These are phyloP conservation scores for Phyllosticta citrichinensis DNA, from an alignment of 2,329 filamentous ascomycete species.

Conservation along the genomic window DNA sequence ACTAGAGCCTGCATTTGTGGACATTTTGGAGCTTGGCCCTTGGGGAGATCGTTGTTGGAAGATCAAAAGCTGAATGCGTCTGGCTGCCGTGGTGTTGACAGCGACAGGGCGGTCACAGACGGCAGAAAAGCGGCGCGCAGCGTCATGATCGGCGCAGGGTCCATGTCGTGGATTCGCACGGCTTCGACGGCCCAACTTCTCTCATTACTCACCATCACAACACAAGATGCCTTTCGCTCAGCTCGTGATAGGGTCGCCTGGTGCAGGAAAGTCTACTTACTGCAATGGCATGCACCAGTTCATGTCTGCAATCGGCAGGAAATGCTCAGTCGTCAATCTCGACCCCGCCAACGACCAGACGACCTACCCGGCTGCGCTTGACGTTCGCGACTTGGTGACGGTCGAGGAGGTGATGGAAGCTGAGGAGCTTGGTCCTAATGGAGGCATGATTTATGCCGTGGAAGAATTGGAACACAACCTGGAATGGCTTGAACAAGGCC, in stretches of 20 bases:
- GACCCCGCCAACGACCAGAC: constrained; percentile 95
- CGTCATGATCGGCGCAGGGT: constrained; percentile 9
- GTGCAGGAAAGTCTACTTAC: constrained; percentile 93
- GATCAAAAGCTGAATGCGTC: neutral
- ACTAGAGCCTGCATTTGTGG: constrained; percentile 7
- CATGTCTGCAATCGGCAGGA: constrained; percentile 86
- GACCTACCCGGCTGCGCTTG: constrained; percentile 77
- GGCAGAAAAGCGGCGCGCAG: neutral
- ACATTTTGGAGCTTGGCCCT: constrained; percentile 7
- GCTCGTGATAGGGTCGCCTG: constrained; percentile 86
- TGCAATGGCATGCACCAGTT: constrained; percentile 99
- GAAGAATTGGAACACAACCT: constrained; percentile 92
- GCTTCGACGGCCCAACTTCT: constrained; percentile 1
- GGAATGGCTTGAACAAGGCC: constrained; percentile 76
- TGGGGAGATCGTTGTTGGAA: neutral
- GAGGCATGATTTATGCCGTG: constrained; percentile 82
- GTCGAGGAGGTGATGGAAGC: constrained; percentile 93
- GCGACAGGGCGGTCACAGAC: neutral
- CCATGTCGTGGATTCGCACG: constrained; percentile 3
- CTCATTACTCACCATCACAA: neutral
- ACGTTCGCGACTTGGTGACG: constrained; percentile 80
- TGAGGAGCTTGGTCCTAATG: constrained; percentile 84
- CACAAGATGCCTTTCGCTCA: constrained; percentile 53
- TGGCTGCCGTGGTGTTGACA: constrained; percentile 2
- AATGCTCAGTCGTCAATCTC: constrained; percentile 91